Evolutionary conservation across 2,329 filamentous ascomycete genomes (phyloP).

Genomic region (Fusarium palustre): DNA sequence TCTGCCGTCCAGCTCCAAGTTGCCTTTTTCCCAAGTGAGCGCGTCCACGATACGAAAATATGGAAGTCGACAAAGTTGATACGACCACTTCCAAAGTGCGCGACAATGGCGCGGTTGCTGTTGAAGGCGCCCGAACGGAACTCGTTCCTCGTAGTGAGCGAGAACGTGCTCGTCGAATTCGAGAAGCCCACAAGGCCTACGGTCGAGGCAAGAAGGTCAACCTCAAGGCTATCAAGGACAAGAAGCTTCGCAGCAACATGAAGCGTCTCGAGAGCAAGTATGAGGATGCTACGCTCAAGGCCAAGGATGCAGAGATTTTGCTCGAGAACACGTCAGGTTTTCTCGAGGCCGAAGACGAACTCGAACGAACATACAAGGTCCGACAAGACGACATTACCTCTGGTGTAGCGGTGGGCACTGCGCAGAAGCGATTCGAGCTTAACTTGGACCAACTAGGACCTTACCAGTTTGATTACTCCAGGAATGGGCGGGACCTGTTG

Average conservation of each 20-base stretch:
- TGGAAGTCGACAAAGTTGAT: conserved; percentile 55
- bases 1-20: conserved; percentile 29
- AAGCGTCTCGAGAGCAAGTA: conserved; percentile 84
- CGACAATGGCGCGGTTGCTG: conserved; percentile 65
- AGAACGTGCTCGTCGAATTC: conserved; percentile 63
- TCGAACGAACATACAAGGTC: conserved; percentile 93
- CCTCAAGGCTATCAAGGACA: conserved; percentile 81
- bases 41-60: conserved; percentile 43
- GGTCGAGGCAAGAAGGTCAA: conserved; percentile 84
- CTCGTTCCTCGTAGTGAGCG: conserved; percentile 64
- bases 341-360: conserved; percentile 85
- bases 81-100: conserved; percentile 53
- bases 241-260: conserved; percentile 86
- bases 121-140: conserved; percentile 63
- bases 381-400: conserved; percentile 85
- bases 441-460: conserved; percentile 86
- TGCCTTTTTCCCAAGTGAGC: conserved; percentile 23
- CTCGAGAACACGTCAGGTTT: conserved; percentile 89
- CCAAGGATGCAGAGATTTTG: conserved; percentile 95
- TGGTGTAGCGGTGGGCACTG: conserved; percentile 82
- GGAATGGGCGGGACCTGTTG: conserved; percentile 87
- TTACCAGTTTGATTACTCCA: conserved; percentile 88
- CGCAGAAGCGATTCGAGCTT: conserved; percentile 92
- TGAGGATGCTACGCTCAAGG: conserved; percentile 81
- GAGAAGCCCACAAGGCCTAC: conserved; percentile 79